Conservation (phyloP, 1,284 basidiomycete genomes). For the Papiliotrema flavescens region DNA sequence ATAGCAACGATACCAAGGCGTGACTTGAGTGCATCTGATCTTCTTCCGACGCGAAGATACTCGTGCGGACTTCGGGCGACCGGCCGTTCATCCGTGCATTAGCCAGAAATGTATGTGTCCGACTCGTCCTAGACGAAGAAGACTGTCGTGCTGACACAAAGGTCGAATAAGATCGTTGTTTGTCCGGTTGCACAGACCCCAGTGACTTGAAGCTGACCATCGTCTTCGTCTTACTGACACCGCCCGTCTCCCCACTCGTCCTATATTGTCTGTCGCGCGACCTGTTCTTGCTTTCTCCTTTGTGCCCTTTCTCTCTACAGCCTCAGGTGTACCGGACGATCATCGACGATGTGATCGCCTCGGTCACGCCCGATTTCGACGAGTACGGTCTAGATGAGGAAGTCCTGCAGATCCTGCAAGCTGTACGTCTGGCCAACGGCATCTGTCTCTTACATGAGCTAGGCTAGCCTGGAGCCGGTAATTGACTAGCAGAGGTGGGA, state of each 20-base stretch:
- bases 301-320: constrained; percentile 49
- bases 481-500: constrained; percentile 77
- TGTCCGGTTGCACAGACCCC: background rate
- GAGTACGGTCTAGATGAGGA: constrained; percentile 93
- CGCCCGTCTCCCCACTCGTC: constrained; percentile 56
- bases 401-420: constrained; percentile 80
- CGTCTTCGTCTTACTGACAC: background rate
- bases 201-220: constrained; percentile 2
- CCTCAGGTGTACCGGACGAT: constrained; percentile 85
- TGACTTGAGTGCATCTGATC: no score
- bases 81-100: background rate
- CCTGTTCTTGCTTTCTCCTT: constrained; percentile 1
- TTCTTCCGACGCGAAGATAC: no score
- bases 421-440: constrained; percentile 56
- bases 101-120: constrained; percentile 2
- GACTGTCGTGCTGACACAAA: constrained; percentile 16
- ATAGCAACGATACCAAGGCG: no score
- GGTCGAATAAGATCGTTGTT: constrained; percentile 52
- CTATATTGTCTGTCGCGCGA: background rate
- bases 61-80: no score
- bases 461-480: background rate
- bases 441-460: constrained; percentile 1
- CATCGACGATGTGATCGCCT: constrained; percentile 91
- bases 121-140: background rate
- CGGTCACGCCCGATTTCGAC: constrained; percentile 91